Conservation (phyloP, 2,329 filamentous ascomycete genomes). For the Tolypocladium nubicola region DNA sequence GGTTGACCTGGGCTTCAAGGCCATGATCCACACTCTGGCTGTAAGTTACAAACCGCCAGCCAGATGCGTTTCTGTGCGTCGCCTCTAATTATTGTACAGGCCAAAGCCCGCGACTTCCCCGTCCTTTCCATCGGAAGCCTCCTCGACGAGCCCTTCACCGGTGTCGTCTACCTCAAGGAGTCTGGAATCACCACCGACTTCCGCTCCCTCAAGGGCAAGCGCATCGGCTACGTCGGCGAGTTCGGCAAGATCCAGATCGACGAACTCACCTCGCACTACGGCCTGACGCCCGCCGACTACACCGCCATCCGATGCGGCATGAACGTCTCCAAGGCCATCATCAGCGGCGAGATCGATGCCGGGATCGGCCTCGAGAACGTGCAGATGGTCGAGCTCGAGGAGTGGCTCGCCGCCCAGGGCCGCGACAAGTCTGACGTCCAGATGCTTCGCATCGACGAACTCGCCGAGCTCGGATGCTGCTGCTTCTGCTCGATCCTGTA, state of each 20-base stretch:
- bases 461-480: conserved; percentile 71
- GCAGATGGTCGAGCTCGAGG: conserved; percentile 73
- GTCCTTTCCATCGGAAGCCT: conserved; percentile 64
- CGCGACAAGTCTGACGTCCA: conserved; percentile 58
- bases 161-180: conserved; percentile 64
- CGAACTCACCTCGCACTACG: conserved; percentile 68
- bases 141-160: conserved; percentile 71
- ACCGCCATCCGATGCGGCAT: conserved; percentile 70
- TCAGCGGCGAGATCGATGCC: conserved; percentile 60
- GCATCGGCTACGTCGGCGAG: conserved; percentile 70
- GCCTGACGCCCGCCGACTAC: conserved; percentile 63
- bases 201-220: conserved; percentile 62
- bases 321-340: conserved; percentile 72
- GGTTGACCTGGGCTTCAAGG: conserved; percentile 71
- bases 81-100: conserved; percentile 27
- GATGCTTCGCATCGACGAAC: conserved; percentile 73
- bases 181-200: conserved; percentile 69
- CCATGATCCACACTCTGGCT: conserved; percentile 74
- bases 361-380: conserved; percentile 72
- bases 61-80: background rate
- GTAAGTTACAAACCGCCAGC: conserved; percentile 26
- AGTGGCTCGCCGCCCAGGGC: conserved; percentile 56
- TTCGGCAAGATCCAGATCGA: conserved; percentile 81
- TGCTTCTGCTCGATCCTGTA: conserved; percentile 78
- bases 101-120: conserved; percentile 65